Percentiles rank a stretch among this genome's conserved stretches.
These are phyloP conservation scores for Aspergillus tanneri DNA, from an alignment of 2,329 filamentous ascomycete genomes.

Conservation along the genomic window DNA sequence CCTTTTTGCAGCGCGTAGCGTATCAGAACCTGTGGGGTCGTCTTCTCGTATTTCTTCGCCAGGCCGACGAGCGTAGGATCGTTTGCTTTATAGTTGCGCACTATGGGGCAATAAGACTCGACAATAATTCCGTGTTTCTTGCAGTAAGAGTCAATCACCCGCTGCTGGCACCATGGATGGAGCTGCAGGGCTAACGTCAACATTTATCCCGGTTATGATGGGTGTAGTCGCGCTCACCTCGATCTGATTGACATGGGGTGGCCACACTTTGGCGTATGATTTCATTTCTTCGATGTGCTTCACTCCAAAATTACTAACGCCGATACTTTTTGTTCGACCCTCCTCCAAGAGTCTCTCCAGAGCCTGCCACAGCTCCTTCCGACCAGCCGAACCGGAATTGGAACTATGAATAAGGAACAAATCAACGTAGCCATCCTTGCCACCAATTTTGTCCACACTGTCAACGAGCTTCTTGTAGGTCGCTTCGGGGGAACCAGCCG, in stretches of 20 bases:
- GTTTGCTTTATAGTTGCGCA: slow-evolving; percentile 69
- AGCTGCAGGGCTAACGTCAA: slow-evolving; percentile 47
- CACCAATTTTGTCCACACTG: slow-evolving; percentile 63
- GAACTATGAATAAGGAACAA: slow-evolving; percentile 69
- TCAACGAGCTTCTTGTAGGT: slow-evolving; percentile 60
- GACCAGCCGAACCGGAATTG: slow-evolving; percentile 53
- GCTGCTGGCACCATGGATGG: slow-evolving; percentile 70
- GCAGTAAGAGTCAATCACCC: slow-evolving; percentile 58
- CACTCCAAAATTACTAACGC: slow-evolving; percentile 70
- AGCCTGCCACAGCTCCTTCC: slow-evolving; percentile 65
- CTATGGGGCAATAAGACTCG: slow-evolving; percentile 55
- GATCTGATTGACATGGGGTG: slow-evolving; percentile 72
- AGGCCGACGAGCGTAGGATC: slow-evolving; percentile 65
- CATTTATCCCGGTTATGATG: not conserved
- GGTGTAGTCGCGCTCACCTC: slow-evolving; percentile 53
- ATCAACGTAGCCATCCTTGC: slow-evolving; percentile 64
- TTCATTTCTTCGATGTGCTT: slow-evolving; percentile 69
- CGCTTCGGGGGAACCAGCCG: slow-evolving; percentile 54
- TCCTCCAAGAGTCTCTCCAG: slow-evolving; percentile 62
- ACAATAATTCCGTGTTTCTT: slow-evolving; percentile 52
- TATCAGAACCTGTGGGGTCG: slow-evolving; percentile 73
- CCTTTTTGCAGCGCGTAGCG: slow-evolving; percentile 81
- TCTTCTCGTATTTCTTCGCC: slow-evolving; percentile 70
- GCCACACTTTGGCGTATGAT: slow-evolving; percentile 63
- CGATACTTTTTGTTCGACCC: slow-evolving; percentile 64